phyloP scores from a whole-genome alignment of 208 protist genomes.

The Zelonia costaricensis region DNA sequence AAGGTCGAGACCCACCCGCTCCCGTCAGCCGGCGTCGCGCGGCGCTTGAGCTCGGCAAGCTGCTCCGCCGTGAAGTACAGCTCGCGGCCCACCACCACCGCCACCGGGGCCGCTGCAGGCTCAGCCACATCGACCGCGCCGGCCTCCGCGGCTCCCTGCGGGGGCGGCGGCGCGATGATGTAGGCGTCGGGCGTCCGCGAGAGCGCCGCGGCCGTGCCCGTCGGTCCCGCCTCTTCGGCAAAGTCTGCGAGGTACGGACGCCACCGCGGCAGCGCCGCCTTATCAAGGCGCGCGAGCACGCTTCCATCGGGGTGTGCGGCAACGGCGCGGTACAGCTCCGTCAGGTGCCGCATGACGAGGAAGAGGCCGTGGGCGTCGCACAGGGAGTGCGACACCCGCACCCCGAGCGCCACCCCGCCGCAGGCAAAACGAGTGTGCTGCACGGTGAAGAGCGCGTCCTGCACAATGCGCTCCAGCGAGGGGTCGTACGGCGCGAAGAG shows the following conservation, averaged over 20 bases:
- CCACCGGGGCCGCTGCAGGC: background rate
- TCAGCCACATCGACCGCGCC: background rate
- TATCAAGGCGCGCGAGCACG: background rate
- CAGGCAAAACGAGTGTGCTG: slow-evolving; percentile 40
- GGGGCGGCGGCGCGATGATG: background rate
- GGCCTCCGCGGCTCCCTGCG: background rate
- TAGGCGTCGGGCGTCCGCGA: background rate
- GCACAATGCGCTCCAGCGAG: background rate
- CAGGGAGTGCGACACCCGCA: slow-evolving; percentile 30
- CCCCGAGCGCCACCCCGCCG: slow-evolving; percentile 23
- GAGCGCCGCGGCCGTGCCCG: background rate
- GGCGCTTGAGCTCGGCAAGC: slow-evolving; percentile 18
- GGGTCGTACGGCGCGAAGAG: slow-evolving; percentile 25
- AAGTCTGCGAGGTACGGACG: slow-evolving; percentile 7
- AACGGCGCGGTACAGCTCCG: slow-evolving; percentile 9
- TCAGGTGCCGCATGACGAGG: slow-evolving; percentile 13
- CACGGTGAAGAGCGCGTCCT: slow-evolving; percentile 14
- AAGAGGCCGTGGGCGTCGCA: slow-evolving; percentile 28
- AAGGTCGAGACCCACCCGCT: slow-evolving; percentile 22
- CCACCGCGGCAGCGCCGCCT: slow-evolving; percentile 1
- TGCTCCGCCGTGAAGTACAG: slow-evolving; percentile 26
- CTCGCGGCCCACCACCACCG: slow-evolving; percentile 14
- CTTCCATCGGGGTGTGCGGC: background rate
- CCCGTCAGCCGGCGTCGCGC: background rate
- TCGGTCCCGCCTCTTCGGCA: background rate